Evolutionary conservation across 2,329 filamentous ascomycete genomes (phyloP).

Genomic region (Aspergillus alliaceus): DNA sequence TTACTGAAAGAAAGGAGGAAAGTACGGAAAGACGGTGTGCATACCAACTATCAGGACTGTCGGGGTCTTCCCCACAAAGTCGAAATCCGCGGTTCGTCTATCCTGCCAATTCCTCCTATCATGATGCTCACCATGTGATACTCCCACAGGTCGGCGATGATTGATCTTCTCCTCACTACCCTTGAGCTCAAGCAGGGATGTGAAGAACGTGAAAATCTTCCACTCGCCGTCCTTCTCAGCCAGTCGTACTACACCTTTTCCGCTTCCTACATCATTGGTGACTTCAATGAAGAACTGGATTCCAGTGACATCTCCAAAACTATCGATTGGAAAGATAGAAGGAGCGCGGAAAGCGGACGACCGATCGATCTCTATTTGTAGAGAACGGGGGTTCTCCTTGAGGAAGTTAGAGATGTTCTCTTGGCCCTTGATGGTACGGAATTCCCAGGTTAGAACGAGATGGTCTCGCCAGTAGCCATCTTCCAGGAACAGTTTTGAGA

Average conservation of each 20-base stretch:
- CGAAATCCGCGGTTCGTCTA: slow-evolving; percentile 47
- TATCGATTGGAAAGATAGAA: slow-evolving; percentile 50
- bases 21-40: not conserved
- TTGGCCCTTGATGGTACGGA: slow-evolving; percentile 54
- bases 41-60: slow-evolving; percentile 62
- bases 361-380: slow-evolving; percentile 48
- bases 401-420: slow-evolving; percentile 40
- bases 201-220: slow-evolving; percentile 67
- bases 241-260: slow-evolving; percentile 58
- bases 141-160: slow-evolving; percentile 54
- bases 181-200: slow-evolving; percentile 55
- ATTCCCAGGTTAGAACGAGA: slow-evolving; percentile 56
- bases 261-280: slow-evolving; percentile 55
- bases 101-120: slow-evolving; percentile 63
- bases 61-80: slow-evolving; percentile 56
- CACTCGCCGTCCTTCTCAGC: slow-evolving; percentile 47
- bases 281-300: slow-evolving; percentile 59
- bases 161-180: slow-evolving; percentile 54
- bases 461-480: slow-evolving; percentile 61
- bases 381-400: slow-evolving; percentile 43
- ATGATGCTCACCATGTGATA: slow-evolving; percentile 53
- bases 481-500: slow-evolving; percentile 49
- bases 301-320: slow-evolving; percentile 49
- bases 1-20: not conserved
- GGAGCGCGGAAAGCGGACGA: slow-evolving; percentile 49